phyloP scores from a whole-genome alignment of 208 protist genomes.

The Acanthamoeba triangularis region DNA sequence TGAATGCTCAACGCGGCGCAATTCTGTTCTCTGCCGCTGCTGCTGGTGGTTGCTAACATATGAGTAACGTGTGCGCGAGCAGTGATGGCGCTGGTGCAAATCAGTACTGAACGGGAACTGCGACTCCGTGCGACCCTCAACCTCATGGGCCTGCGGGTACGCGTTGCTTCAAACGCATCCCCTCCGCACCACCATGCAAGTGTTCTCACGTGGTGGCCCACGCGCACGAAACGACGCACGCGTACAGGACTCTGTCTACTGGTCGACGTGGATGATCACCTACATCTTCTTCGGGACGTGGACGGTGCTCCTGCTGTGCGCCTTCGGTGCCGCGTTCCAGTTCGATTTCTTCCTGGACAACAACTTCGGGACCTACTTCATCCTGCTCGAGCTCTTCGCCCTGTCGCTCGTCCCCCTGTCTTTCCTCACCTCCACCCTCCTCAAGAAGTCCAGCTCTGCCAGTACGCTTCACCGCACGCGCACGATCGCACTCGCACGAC shows the following conservation, averaged over 20 bases:
- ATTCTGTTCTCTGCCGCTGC: neutral
- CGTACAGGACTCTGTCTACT: constrained; percentile 81
- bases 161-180: neutral
- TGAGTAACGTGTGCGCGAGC: neutral
- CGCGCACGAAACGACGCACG: neutral
- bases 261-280: constrained; percentile 81
- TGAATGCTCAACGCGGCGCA: too few species aligned
- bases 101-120: constrained; percentile 84
- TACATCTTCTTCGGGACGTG: constrained; percentile 53
- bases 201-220: neutral
- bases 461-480: neutral
- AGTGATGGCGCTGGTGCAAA: constrained; percentile 80
- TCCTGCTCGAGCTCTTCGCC: constrained; percentile 83
- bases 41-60: neutral
- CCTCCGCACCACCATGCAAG: too few species aligned
- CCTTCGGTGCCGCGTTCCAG: constrained; percentile 73
- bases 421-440: constrained; percentile 82
- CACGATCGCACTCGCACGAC: too few species aligned
- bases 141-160: constrained; percentile 86
- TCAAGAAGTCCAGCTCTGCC: constrained; percentile 59
- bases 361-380: constrained; percentile 86
- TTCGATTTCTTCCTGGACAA: constrained; percentile 81
- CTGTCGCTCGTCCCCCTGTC: constrained; percentile 80
- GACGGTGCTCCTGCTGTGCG: constrained; percentile 76
- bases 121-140: constrained; percentile 86